Evolutionary conservation across 139 green algal species (phyloP).

Genomic region (Trebouxia sp.): DNA sequence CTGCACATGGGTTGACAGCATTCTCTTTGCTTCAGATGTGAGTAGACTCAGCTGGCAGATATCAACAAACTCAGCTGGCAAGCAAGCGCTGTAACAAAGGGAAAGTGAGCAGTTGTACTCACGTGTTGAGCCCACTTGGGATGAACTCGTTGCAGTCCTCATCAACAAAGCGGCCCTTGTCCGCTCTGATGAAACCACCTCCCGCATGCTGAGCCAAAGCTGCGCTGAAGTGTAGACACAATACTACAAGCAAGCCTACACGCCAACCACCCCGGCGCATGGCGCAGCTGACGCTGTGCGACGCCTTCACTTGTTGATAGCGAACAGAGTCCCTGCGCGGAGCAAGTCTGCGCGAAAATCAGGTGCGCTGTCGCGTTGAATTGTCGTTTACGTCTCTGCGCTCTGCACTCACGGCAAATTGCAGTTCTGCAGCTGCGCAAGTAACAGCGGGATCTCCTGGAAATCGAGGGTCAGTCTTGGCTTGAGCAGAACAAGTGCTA

Average conservation of each 20-base stretch:
- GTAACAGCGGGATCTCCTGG: no score
- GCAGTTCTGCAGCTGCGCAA: no score
- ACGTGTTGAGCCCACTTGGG: slow-evolving; percentile 32
- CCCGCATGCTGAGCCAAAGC: not conserved
- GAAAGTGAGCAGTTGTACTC: not conserved
- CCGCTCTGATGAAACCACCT: slow-evolving; percentile 29
- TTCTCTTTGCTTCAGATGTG: not conserved
- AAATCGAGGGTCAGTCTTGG: no score
- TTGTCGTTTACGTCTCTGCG: no score
- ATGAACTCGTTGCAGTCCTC: slow-evolving; percentile 32
- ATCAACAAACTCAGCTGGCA: not conserved
- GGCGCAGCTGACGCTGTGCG: not conserved
- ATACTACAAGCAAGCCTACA: not conserved
- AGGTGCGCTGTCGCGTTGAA: no score
- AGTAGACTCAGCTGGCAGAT: not conserved
- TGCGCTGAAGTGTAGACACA: not conserved
- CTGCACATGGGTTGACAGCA: not conserved
- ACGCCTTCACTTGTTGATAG: no score
- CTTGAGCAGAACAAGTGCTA: no score
- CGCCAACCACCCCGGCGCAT: not conserved
- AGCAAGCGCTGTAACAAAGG: not conserved
- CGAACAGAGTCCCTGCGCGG: no score
- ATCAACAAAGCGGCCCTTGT: slow-evolving; percentile 19
- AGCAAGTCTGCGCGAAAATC: no score
- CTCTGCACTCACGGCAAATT: no score